phyloP scores from a whole-genome alignment of 257 asterid species.

The Coffea canephora region DNA sequence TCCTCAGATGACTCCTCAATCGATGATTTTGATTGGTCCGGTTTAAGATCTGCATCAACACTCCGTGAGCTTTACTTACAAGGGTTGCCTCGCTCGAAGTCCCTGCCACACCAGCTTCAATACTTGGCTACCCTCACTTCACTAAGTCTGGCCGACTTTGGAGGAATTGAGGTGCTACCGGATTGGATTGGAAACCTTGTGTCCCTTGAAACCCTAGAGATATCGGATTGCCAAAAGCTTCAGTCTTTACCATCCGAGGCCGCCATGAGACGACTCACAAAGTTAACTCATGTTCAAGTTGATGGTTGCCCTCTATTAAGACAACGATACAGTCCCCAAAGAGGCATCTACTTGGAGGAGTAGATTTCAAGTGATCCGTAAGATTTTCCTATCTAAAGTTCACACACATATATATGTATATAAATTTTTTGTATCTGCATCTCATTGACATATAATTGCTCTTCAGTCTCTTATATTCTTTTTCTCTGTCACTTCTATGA shows the following conservation, averaged over 20 bases:
- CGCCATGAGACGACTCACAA: slow-evolving; percentile 13
- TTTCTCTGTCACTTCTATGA: too few species aligned
- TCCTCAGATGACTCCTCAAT: background rate
- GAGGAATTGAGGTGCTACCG: slow-evolving; percentile 16
- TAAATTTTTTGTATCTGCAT: too few species aligned
- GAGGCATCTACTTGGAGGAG: too few species aligned
- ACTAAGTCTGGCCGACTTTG: rapidly evolving
- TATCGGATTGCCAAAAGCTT: background rate
- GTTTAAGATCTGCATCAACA: background rate
- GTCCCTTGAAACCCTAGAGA: background rate
- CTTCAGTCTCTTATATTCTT: too few species aligned
- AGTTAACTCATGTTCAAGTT: background rate
- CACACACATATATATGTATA: too few species aligned
- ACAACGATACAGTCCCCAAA: background rate
- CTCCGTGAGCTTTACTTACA: background rate
- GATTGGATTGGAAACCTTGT: slow-evolving; percentile 24
- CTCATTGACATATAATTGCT: too few species aligned
- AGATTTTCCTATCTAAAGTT: too few species aligned
- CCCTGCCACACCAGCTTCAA: slow-evolving; percentile 19
- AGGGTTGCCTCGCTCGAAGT: slow-evolving; percentile 9
- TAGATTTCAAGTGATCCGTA: too few species aligned
- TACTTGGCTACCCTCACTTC: background rate
- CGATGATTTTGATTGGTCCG: background rate
- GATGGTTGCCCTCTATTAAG: background rate
- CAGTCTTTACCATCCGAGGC: slow-evolving; percentile 12